Evolutionary conservation across 1,139 yeast genomes (phyloP), one percentile per base, ranked within the genome.

Genomic region (Suhomyces taliae): DNA sequence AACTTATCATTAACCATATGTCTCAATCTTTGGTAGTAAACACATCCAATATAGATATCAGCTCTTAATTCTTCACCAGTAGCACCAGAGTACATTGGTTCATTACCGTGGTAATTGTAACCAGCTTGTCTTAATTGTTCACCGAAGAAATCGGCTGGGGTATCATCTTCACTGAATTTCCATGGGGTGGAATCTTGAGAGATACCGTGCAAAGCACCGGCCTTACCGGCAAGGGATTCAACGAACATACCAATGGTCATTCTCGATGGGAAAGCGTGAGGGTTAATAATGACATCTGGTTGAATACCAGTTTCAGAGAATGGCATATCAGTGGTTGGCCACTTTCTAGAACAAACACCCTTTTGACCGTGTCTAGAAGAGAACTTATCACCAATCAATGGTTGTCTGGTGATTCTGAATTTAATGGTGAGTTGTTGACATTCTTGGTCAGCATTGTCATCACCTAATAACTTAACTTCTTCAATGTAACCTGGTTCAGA

Each of bases 161-260:
- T 91, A 66, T 93, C 95, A 49, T 79, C 74, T 70, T 93, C 99
- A 59, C 82, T 82, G 66, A 91, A 93, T 60, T 81, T 85, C 96
- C 97, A 93, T 40, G 99, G 99, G 0, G 99, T 93, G 37, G 96
- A 83, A 64, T 93, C 99, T 62, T 93, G 98, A 2, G 98, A 95
- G 63, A 90, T 85, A 61, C 99, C 99, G 60, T 93, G 99, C 63
- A 95, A 74, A 9, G 97, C 97, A 67, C 99, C 99, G 6, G 99
- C 95, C 69, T 93, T 93, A 62, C 99, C 99, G 12, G 99, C 99
- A 53, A 93, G 74, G 48, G 96, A 87, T 71, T 93, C 99, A 43
- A 93, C 98, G 73, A 93, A 93, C 99, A 93, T 93, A 75, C 99
- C 99, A 69, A 93, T 93, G 26, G 99, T 93, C 99, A 93, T 93